Evolutionary conservation across 192 early-diverging fungal species (phyloP), one percentile per base, ranked within the genome.

Genomic region (Dimargaris xerosporica): DNA sequence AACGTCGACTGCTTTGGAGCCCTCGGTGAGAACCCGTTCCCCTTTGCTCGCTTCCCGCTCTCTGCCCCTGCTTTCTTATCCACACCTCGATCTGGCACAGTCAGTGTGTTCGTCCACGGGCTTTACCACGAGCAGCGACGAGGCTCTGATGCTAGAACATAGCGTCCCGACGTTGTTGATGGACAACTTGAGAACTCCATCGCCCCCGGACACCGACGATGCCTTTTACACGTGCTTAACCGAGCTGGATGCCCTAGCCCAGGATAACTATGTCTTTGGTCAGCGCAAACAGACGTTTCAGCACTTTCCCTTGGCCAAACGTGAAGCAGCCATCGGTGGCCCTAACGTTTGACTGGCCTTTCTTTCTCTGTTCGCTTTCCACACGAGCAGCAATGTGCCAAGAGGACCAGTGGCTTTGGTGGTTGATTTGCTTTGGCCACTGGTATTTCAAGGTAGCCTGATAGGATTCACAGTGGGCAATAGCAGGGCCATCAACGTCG

Each of bases 241-340:
- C 28, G 50, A 52, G n/a, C 28, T 52, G 19, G 50, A 52, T 52
- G 9, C 23, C 28, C 50, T 52, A 1, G 28, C 28, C 50, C 50
- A 52, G 50, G 50, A 52, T 28, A 52, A 52, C 28, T 52, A 52
- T n/a, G 50, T 52, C 11, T 52, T 52, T 28, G 50, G 50, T 1
- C 19, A 21, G 19, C 50, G 28, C 23, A 52, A 52, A 28, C 9
- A 52, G 19, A 10, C 6, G 21, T 10, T n/a, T 28, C 50, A n/a
- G 50, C 23, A n/a, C 28, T 10, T 21, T 11, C n/a, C 50, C 50
- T 28, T 7, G 28, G n/a, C 9, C 19, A 10, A n/a, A n/a, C n/a
- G 34, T 5, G 34, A 39, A 39, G 34, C 34, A 39, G 7, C 34
- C 34, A 39, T 7, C 34, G 34, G 34, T 39, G 34, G 34, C 7